Evolutionary conservation across 352 stramenopile species (phyloP), one percentile per base, ranked within the genome.

Genomic region (Globisporangium nagaii): DNA sequence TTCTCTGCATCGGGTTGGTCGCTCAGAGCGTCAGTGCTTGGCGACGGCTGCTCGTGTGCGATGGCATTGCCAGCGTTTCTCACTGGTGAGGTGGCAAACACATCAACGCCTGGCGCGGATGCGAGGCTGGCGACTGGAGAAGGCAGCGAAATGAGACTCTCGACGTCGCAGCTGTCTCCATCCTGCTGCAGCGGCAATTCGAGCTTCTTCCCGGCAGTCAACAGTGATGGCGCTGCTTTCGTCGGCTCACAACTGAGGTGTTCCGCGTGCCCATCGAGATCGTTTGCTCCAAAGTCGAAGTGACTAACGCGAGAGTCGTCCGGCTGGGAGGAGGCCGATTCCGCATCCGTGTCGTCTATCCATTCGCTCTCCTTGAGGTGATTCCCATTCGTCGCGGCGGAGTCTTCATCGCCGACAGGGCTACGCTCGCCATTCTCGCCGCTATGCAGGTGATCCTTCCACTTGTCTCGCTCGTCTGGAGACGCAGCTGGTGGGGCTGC

Each of bases 141-240:
- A 28, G 76, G 67, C 39, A 82, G 51, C 35, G 71, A 73, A 5
- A 84, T 56, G 42, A 81, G 57, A 24, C 70, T 60, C 5, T 60
- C 34, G 22, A 31, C 28, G 8, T 15, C 13, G 24, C 13, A 17
- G 7, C 13, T 30, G n/a, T 4, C 36, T 13, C 24, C 37, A 13
- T 10, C 37, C 20, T 35, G 43, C 12, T 36, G n/a, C 22, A 11
- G n/a, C 4, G 35, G 36, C 27, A 11, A 6, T 3, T 31, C 9
- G 12, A 20, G 13, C 3, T 39, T 37, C 43, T 10, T 50, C 1
- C 10, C 53, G 36, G 25, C 8, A 13, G 2, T 24, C 53, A 46
- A 34, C 17, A 12, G 36, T 17, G 48, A 20, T 12, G 48, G 4
- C 15, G 4, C n/a, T 2, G 5, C n/a, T 37, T 39, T 22, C 25